Evolutionary conservation across 495 filamentous ascomycete genomes (phyloP).

Genomic region (Neurospora sp.): DNA sequence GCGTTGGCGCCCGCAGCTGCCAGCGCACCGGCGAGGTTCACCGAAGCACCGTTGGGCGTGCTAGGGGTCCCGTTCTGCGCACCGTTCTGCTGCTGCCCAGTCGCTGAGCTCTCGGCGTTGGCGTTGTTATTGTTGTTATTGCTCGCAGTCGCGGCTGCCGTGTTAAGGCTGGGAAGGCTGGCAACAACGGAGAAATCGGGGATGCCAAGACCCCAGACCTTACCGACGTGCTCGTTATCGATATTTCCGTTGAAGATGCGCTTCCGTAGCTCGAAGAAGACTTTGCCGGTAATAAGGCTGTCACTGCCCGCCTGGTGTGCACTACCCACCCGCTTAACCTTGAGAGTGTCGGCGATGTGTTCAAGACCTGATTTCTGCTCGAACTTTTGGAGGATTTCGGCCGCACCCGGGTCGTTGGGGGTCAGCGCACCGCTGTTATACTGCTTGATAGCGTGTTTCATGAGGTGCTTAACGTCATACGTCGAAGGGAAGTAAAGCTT

Average conservation of each 20-base stretch:
- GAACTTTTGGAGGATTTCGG: constrained; percentile 64
- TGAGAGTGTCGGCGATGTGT: constrained; percentile 85
- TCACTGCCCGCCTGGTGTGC: constrained; percentile 90
- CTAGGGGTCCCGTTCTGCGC: constrained; percentile 52
- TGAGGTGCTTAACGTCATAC: constrained; percentile 94
- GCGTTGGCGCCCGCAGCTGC: constrained; percentile 24
- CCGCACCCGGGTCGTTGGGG: constrained; percentile 50
- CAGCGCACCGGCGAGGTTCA: constrained; percentile 46
- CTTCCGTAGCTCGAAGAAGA: constrained; percentile 83
- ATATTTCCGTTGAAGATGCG: constrained; percentile 78
- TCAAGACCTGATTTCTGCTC: constrained; percentile 83
- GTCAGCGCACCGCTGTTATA: constrained; percentile 59
- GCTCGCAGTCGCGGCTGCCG: background rate
- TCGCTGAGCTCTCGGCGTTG: constrained; percentile 9
- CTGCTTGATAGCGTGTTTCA: constrained; percentile 56
- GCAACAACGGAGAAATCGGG: constrained; percentile 43
- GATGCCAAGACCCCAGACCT: constrained; percentile 72
- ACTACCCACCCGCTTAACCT: constrained; percentile 72
- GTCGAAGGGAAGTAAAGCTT: constrained; percentile 85
- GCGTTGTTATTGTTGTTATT: background rate
- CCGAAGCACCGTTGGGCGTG: constrained; percentile 54
- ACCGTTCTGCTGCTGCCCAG: constrained; percentile 28
- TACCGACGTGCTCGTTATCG: constrained; percentile 63
- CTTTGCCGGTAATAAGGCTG: constrained; percentile 81
- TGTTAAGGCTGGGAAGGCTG: constrained; percentile 31